Percentiles rank a stretch among this genome's conserved stretches.
phyloP scores from a whole-genome alignment of 208 protist genomes.

The Crithidia thermophila region DNA sequence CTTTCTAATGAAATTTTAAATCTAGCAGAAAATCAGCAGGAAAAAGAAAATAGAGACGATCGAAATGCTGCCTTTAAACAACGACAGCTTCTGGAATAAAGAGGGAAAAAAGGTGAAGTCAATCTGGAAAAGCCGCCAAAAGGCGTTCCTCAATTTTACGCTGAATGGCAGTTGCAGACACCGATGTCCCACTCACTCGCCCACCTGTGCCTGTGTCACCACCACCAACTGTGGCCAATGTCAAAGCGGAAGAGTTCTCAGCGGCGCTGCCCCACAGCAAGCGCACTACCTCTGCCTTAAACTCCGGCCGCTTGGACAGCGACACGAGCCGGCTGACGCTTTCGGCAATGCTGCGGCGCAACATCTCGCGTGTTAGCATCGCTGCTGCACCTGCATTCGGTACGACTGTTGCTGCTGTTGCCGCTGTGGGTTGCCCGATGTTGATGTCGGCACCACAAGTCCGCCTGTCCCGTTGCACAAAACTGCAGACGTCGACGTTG shows the following conservation, averaged over 20 bases:
- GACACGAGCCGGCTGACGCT: slow-evolving; percentile 60
- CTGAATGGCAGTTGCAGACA: slow-evolving; percentile 5
- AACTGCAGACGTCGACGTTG: slow-evolving; percentile 55
- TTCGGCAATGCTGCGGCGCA: slow-evolving; percentile 59
- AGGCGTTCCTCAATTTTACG: slow-evolving; percentile 23
- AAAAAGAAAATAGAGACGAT: neutral
- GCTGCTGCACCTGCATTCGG: neutral
- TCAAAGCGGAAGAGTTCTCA: neutral
- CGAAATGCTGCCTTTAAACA: neutral
- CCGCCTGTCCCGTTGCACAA: slow-evolving; percentile 3
- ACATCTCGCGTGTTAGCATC: slow-evolving; percentile 18
- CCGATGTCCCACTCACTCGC: neutral
- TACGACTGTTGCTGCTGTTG: neutral
- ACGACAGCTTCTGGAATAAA: neutral
- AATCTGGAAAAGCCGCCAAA: neutral
- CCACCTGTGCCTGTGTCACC: neutral
- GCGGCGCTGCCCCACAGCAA: slow-evolving; percentile 35
- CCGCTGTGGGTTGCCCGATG: neutral
- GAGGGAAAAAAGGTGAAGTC: neutral
- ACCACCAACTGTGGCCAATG: too few relatives aligned
- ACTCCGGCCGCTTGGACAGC: slow-evolving; percentile 46
- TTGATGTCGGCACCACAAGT: neutral
- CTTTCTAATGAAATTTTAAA: neutral
- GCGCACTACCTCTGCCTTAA: slow-evolving; percentile 59
- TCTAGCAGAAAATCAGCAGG: neutral